phyloP scores from a whole-genome alignment of 768 basidiomycete species.

The Agrocybe praecox region DNA sequence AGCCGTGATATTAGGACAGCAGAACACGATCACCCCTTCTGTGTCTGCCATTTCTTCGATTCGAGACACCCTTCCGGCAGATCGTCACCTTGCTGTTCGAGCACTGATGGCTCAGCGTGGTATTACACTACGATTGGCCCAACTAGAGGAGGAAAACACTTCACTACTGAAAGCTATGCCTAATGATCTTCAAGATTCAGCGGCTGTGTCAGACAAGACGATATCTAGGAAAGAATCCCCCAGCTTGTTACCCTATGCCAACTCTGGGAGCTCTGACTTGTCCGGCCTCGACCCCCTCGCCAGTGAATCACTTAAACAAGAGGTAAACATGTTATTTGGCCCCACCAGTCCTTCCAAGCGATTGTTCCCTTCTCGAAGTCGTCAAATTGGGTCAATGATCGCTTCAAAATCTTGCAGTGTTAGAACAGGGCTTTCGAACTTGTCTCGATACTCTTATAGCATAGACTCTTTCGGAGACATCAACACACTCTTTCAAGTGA shows the following conservation, averaged over 20 bases:
- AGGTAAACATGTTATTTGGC: conserved; percentile 23
- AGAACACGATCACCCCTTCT: conserved; percentile 37
- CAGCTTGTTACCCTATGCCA: conserved; percentile 5
- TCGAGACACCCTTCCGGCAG: conserved; percentile 29
- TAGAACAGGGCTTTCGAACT: not conserved
- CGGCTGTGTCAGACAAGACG: not conserved
- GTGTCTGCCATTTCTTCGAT: conserved; percentile 41
- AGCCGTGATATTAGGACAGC: conserved; percentile 30
- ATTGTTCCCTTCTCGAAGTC: conserved; percentile 7
- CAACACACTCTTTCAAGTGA: conserved; percentile 12
- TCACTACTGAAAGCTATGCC: not conserved
- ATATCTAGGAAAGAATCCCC: not conserved
- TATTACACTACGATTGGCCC: conserved; percentile 4
- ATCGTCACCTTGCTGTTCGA: conserved; percentile 42
- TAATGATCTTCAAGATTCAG: not conserved
- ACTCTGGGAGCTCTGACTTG: conserved; percentile 12
- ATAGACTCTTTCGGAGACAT: conserved; percentile 21
- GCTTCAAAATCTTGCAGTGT: not conserved
- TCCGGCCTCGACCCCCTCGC: conserved; percentile 26
- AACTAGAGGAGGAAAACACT: not conserved
- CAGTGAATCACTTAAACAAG: conserved; percentile 26
- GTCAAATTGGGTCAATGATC: not conserved
- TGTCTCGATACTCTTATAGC: conserved; percentile 5
- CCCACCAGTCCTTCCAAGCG: conserved; percentile 11
- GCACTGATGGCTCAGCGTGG: conserved; percentile 31